phyloP scores from a whole-genome alignment of 768 basidiomycete genomes.

The Macrolepiota albuminosa region DNA sequence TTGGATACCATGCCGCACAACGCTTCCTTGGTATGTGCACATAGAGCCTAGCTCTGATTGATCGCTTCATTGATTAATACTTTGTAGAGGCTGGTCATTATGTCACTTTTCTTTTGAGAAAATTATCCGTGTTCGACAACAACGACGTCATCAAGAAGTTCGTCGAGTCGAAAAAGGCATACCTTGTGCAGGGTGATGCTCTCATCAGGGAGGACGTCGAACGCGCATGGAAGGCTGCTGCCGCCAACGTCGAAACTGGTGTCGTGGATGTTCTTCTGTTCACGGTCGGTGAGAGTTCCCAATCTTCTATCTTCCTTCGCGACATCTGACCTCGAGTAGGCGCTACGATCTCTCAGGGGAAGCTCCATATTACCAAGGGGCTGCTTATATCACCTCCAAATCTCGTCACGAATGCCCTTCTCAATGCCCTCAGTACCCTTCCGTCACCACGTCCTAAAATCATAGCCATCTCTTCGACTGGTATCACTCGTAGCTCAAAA shows the following conservation, averaged over 20 bases:
- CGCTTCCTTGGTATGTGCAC: conserved; percentile 1
- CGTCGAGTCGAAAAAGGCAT: conserved; percentile 45
- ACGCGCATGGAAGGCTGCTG: conserved; percentile 46
- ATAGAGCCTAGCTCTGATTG: not conserved
- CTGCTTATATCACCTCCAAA: conserved; percentile 44
- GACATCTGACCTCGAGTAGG: not conserved
- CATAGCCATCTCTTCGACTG: conserved; percentile 49
- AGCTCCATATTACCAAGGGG: conserved; percentile 45
- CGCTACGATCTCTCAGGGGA: conserved; percentile 1
- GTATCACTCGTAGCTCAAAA: conserved; percentile 43
- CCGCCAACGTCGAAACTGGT: conserved; percentile 20
- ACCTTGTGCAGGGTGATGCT: conserved; percentile 58
- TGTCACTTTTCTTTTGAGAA: conserved; percentile 62
- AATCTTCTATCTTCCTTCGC: not conserved
- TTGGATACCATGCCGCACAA: conserved; percentile 1
- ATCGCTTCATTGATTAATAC: not conserved
- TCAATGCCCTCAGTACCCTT: conserved; percentile 53
- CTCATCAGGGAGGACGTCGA: conserved; percentile 46
- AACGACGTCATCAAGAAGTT: conserved; percentile 48
- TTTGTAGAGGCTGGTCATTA: conserved; percentile 48
- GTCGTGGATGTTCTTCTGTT: conserved; percentile 54
- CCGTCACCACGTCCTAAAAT: conserved; percentile 41
- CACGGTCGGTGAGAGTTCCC: conserved; percentile 44
- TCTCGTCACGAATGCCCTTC: conserved; percentile 52
- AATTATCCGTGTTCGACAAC: conserved; percentile 43